Conservation (phyloP, 75 land plant species). For the Cunninghamia lanceolata region DNA sequence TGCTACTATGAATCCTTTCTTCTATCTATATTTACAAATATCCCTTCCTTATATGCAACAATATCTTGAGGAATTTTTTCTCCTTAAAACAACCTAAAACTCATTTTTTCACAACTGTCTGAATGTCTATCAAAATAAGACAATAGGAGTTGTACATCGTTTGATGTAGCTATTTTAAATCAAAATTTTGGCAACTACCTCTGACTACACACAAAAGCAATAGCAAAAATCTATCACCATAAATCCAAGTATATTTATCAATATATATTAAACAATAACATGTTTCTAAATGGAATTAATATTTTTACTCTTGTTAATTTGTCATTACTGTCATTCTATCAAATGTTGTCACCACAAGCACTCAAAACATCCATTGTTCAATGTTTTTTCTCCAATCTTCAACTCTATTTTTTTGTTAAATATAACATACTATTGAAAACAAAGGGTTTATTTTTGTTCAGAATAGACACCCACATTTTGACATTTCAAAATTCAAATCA, state of each 20-base stretch:
- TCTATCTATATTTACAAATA: not conserved
- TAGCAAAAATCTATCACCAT: not conserved
- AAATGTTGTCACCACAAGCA: no score
- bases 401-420: no score
- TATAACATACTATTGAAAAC: no score
- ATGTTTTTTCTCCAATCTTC: no score
- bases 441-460: no score
- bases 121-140: not conserved
- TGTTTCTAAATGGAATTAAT: no score
- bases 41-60: not conserved
- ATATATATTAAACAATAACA: not conserved
- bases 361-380: no score
- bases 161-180: not conserved
- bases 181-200: not conserved
- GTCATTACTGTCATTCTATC: no score
- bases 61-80: not conserved
- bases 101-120: not conserved
- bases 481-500: no score
- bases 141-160: not conserved
- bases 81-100: not conserved
- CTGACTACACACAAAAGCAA: not conserved
- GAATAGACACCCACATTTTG: no score
- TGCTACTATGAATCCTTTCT: not conserved
- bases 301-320: no score
- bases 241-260: not conserved